phyloP scores from a whole-genome alignment of 202 grass and related monocot species.

The Hordeum pubiflorum region DNA sequence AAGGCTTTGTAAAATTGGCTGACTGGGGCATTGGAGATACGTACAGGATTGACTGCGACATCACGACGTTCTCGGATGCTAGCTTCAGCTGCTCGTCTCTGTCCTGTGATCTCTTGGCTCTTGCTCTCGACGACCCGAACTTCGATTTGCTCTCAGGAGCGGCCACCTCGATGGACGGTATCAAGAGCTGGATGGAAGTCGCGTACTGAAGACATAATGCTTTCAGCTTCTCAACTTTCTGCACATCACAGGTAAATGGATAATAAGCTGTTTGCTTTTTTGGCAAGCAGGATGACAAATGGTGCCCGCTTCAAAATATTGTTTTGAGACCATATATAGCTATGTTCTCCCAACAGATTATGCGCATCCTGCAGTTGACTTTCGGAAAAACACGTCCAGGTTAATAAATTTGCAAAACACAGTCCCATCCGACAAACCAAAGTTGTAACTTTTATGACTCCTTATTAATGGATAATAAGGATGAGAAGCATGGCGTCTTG shows the following conservation, averaged over 20 bases:
- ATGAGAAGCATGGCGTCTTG: background rate
- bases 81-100: conserved; percentile 52
- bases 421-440: background rate
- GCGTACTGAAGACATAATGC: conserved; percentile 75
- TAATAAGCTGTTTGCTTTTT: background rate
- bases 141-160: conserved; percentile 35
- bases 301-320: background rate
- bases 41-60: conserved; percentile 76
- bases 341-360: background rate
- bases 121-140: conserved; percentile 31
- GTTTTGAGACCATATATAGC: background rate
- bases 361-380: background rate
- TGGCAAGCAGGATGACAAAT: background rate
- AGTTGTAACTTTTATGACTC: background rate
- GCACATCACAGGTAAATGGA: conserved; percentile 23
- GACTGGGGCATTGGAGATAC: background rate
- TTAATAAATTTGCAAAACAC: background rate
- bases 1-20: background rate
- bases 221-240: conserved; percentile 94
- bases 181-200: conserved; percentile 72
- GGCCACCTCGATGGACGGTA: conserved; percentile 62
- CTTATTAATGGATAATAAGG: background rate
- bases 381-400: background rate
- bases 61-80: conserved; percentile 51
- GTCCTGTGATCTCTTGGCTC: conserved; percentile 33